Percentiles rank a stretch among this genome's conserved stretches.
Evolutionary conservation across 2,329 filamentous ascomycete genomes (phyloP).

Genomic region (Pseudogymnoascus sp.): DNA sequence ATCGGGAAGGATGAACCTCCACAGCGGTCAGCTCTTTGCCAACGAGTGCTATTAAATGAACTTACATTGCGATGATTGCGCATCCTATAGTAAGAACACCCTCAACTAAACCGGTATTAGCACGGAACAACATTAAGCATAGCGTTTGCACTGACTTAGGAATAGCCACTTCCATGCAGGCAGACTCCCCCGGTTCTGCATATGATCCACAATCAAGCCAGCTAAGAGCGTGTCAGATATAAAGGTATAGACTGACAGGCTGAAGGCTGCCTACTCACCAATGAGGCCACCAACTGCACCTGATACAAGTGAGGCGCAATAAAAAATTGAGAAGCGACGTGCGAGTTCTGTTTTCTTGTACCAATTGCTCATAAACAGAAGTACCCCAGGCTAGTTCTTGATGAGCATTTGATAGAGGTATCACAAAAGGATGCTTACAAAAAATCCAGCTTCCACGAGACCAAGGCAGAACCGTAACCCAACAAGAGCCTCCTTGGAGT

Average conservation of each 20-base stretch:
- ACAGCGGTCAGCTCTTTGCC: neutral
- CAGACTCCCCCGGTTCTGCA: conserved; percentile 31
- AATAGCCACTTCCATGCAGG: conserved; percentile 35
- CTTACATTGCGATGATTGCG: conserved; percentile 28
- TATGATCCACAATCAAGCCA: conserved; percentile 15
- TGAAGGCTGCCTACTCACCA: neutral
- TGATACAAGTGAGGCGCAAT: conserved; percentile 43
- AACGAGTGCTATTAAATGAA: neutral
- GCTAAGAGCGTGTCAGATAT: conserved; percentile 8
- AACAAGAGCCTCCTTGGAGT: conserved; percentile 31
- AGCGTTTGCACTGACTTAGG: conserved; percentile 10
- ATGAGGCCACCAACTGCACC: conserved; percentile 38
- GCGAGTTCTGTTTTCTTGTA: conserved; percentile 43
- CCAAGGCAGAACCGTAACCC: conserved; percentile 32
- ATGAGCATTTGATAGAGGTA: neutral
- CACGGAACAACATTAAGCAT: neutral
- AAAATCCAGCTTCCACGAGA: conserved; percentile 24
- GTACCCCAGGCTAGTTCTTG: conserved; percentile 25
- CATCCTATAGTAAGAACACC: conserved; percentile 11
- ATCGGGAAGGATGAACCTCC: conserved; percentile 20
- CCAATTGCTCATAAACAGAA: conserved; percentile 44
- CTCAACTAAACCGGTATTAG: conserved; percentile 12
- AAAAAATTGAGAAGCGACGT: conserved; percentile 46
- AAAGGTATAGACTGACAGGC: neutral
- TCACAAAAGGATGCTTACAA: neutral